A percentile compares a stretch with the other conserved stretches of the same genome.
phyloP scores from a whole-genome alignment of 495 filamentous ascomycete species.

The Cercophora sp. region DNA sequence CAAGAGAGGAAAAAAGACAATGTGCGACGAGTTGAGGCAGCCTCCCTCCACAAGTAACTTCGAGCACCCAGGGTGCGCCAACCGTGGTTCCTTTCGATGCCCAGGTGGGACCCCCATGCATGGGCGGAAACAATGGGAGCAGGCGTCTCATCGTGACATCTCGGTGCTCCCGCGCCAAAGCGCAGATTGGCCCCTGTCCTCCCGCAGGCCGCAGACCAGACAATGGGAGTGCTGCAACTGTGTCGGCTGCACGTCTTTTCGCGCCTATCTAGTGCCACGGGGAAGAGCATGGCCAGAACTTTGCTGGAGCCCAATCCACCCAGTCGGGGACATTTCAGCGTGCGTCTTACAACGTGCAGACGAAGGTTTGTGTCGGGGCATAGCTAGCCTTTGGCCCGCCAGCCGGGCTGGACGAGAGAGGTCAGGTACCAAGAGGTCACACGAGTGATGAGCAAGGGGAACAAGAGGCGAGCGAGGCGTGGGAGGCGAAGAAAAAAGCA shows the following conservation, averaged over 20 bases:
- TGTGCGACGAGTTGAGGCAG: not conserved
- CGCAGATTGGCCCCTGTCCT: slow-evolving; percentile 6
- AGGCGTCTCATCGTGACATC: slow-evolving; percentile 19
- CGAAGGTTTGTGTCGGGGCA: not conserved
- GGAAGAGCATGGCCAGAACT: slow-evolving; percentile 6
- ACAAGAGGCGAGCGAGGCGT: not conserved
- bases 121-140: slow-evolving; percentile 15
- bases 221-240: not conserved
- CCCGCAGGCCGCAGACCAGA: not conserved
- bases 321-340: not conserved
- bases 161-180: slow-evolving; percentile 18
- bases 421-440: not conserved
- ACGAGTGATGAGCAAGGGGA: not conserved
- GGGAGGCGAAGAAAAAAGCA: not conserved
- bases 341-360: not conserved
- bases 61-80: slow-evolving; percentile 3
- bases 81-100: slow-evolving; percentile 2
- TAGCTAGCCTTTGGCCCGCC: no score
- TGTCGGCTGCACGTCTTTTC: slow-evolving; percentile 7
- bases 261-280: slow-evolving; percentile 4
- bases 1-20: not conserved
- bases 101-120: slow-evolving; percentile 5
- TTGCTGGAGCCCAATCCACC: slow-evolving; percentile 5
- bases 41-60: not conserved
- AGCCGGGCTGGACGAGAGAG: not conserved